phyloP scores from a whole-genome alignment of 2,329 filamentous ascomycete species.

The Verticillium isaacii region DNA sequence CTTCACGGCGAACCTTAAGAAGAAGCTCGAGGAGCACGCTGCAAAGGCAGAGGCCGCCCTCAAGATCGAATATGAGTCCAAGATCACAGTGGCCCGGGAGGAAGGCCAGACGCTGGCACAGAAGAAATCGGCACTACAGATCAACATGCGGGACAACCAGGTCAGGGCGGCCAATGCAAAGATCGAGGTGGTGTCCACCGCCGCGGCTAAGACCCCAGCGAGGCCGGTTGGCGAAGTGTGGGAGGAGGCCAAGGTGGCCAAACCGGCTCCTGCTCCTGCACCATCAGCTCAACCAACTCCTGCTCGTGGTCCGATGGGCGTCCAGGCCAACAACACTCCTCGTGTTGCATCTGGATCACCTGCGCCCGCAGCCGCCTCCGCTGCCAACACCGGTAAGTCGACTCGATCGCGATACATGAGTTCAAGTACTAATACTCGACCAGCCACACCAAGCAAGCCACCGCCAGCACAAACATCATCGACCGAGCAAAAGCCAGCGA shows the following conservation, averaged over 20 bases:
- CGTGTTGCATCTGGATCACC: not conserved
- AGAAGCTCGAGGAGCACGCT: constrained; percentile 64
- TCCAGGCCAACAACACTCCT: constrained; percentile 2
- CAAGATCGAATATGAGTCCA: constrained; percentile 46
- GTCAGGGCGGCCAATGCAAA: constrained; percentile 62
- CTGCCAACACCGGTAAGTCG: constrained; percentile 10
- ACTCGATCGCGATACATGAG: not conserved
- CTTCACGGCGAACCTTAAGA: constrained; percentile 59
- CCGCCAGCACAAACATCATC: constrained; percentile 1
- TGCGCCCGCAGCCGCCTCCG: constrained; percentile 11
- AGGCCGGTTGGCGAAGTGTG: constrained; percentile 83
- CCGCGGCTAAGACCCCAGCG: constrained; percentile 79
- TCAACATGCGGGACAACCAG: constrained; percentile 76
- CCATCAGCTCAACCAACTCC: constrained; percentile 3
- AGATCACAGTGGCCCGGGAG: constrained; percentile 49
- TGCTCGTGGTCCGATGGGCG: constrained; percentile 6
- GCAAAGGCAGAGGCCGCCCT: constrained; percentile 46
- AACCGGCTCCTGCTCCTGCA: constrained; percentile 12
- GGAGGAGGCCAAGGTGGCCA: constrained; percentile 63
- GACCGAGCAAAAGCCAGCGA: not conserved
- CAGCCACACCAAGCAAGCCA: constrained; percentile 6
- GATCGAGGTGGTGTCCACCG: constrained; percentile 72
- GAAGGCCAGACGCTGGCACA: constrained; percentile 67
- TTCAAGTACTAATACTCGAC: not conserved
- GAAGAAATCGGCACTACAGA: constrained; percentile 68